Evolutionary conservation across 768 basidiomycete species (phyloP), one percentile per base, ranked within the genome.

Genomic region (Trametes elegans): DNA sequence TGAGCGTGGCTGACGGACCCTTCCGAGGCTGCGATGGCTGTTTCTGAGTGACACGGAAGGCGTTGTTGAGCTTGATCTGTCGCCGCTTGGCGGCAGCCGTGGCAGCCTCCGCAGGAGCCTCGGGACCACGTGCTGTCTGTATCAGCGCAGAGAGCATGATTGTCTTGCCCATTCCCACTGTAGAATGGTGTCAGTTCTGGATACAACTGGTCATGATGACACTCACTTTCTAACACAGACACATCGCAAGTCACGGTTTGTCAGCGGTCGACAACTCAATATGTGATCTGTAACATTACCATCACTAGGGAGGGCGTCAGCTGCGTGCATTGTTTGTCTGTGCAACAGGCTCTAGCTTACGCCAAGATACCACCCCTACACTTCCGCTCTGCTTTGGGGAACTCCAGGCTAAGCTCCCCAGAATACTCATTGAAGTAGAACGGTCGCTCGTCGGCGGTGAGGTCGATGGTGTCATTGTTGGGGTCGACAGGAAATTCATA

Each of bases 81-180:
- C 79, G 80, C 5, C 70, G 70, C 54, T 79, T 85, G 43, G 66
- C 62, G 21, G 65, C 65, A 21, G 54, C 68, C 26, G 59, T 63
- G 3, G 57, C 59, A 14, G 65, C 53, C 11, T 70, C 65, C 1
- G 66, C 63, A n/a, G 68, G 62, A 10, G 72, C 60, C 18, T 72
- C 68, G 3, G 75, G 70, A 5, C 73, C 79, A 41, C 78, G 80
- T 60, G 87, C 91, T 10, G 83, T 85, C 58, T 95, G 93, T 23
- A 97, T 88, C 47, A 97, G 80, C 9, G 92, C 85, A 2, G 93
- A 90, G 29, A 97, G 70, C 90, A 94, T 94, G 60, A 94, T 93
- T 0, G 92, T 93, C 73, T 95, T 95, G 7, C 93, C 93, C 83
- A 95, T 88, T n/a, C 92, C 92, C 92, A 94, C 90, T 92, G 49